These are phyloP conservation scores for Viridothelium virens DNA, from an alignment of 495 filamentous ascomycete genomes.

Conservation along the genomic window DNA sequence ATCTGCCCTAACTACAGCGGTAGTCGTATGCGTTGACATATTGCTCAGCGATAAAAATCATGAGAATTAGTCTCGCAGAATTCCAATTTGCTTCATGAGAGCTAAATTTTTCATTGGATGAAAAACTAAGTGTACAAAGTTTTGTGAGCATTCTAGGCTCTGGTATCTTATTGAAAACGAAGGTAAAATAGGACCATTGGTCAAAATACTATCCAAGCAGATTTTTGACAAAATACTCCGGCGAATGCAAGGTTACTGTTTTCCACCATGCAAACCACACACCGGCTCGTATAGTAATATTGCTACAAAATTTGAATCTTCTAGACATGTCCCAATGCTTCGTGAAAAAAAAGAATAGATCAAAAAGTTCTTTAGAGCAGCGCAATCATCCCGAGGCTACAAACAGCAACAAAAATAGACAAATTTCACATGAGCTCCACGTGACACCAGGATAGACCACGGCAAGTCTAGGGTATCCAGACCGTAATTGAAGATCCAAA, in stretches of 20 bases:
- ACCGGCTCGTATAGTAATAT: neutral
- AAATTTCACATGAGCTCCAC: neutral
- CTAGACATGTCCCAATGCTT: conserved; percentile 1
- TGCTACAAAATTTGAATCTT: conserved; percentile 3
- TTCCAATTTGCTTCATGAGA: neutral
- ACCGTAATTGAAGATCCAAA: neutral
- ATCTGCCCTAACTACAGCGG: neutral
- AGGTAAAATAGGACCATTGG: neutral
- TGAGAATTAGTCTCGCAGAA: neutral
- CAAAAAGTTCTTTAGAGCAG: neutral
- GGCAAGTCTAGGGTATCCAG: conserved; percentile 2
- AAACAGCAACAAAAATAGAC: neutral
- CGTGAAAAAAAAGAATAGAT: neutral
- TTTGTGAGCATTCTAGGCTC: neutral
- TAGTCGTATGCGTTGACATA: neutral
- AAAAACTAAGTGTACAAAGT: neutral
- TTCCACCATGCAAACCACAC: conserved; percentile 2
- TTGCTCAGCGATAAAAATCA: neutral
- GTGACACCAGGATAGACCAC: neutral
- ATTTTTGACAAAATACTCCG: neutral
- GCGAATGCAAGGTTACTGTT: conserved; percentile 5
- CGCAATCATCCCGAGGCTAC: neutral
- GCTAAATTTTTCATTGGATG: neutral
- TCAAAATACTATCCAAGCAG: neutral
- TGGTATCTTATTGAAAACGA: conserved; percentile 3